Evolutionary conservation across 2,329 filamentous ascomycete genomes (phyloP), one percentile per base, ranked within the genome.

Genomic region (Aspergillus sp.): DNA sequence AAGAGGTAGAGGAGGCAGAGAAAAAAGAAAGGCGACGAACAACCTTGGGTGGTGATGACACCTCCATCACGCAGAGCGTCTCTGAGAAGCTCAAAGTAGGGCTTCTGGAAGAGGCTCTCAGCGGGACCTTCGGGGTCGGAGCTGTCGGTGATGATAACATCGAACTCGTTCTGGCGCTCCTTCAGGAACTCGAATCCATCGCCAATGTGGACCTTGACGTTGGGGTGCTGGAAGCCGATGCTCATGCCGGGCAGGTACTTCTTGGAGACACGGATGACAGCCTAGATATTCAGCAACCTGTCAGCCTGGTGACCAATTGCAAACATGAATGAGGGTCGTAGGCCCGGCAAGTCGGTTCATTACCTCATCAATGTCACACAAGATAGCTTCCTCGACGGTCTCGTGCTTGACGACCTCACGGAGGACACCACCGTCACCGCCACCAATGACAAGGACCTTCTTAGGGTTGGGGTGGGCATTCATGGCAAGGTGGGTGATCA

Each of bases 11-110:
- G 47, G 48, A 54, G 50, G 57, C 51, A 52, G 50, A 41, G 56
- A 24, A 55, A 56, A 78, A 76, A 78, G 84, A 82, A 86, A 85
- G 87, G 88, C 87, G 83, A 91, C 91, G 85, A 92, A 96, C 91
- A 96, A 99, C 95, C 95, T 97, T 99, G 95, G 76, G 95, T 99
- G 80, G 92, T 93, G 81, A 99, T 98, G 74, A 99, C 92, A 82
- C 95, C 95, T 80, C 93, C 93, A 72, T 96, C 91, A 67, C 90
- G 88, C 69, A 98, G 87, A 70, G 95, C 95, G 72, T 88, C 90
- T 77, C 89, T 84, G 62, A 99, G 85, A 67, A 99, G 88, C 84
- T 97, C 84, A 79, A 98, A 99, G 86, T 99, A 99, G 62, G 92
- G 89, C 85, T 97, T 97, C 85, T 98, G 86, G 89, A 99, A 99